These are phyloP conservation scores for Cylindrotheca fusiformis DNA, from an alignment of 108 stramenopile genomes.

Conservation along the genomic window DNA sequence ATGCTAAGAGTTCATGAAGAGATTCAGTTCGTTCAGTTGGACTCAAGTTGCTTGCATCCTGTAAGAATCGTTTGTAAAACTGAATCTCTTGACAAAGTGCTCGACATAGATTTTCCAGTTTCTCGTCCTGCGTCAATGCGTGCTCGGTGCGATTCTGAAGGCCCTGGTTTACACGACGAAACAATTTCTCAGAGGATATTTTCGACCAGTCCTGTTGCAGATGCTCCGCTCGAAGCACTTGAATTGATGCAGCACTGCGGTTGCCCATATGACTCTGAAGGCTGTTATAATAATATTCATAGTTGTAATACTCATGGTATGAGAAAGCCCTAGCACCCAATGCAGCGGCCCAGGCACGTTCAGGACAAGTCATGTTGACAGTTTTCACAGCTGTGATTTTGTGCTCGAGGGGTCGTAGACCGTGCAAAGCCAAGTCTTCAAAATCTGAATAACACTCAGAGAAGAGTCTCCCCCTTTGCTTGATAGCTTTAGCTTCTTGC, in stretches of 20 bases:
- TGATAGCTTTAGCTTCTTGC: conserved; percentile 10
- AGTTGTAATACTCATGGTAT: conserved; percentile 44
- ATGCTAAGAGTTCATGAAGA: conserved; percentile 12
- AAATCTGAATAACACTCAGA: conserved; percentile 30
- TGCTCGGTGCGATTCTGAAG: not conserved
- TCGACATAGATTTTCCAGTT: conserved; percentile 14
- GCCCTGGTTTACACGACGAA: conserved; percentile 23
- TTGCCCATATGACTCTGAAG: not conserved
- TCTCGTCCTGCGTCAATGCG: not conserved
- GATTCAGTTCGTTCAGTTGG: conserved; percentile 14
- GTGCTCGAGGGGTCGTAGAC: conserved; percentile 13
- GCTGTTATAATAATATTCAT: conserved; percentile 35
- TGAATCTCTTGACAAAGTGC: conserved; percentile 35
- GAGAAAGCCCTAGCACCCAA: conserved; percentile 34
- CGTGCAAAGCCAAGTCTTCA: conserved; percentile 13
- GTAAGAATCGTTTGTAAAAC: conserved; percentile 23
- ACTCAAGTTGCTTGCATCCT: conserved; percentile 13
- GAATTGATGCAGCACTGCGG: not conserved
- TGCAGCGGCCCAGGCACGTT: conserved; percentile 37
- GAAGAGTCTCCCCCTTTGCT: conserved; percentile 26
- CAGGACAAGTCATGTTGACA: conserved; percentile 29
- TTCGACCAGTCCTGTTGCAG: conserved; percentile 26
- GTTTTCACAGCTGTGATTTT: conserved; percentile 2
- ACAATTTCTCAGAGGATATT: conserved; percentile 17
- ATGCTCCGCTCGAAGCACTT: conserved; percentile 29